A percentile compares a stretch with the other conserved stretches of the same genome.
Conservation (phyloP, 352 stramenopile genomes). For the Chrysophaeum taylorii region DNA sequence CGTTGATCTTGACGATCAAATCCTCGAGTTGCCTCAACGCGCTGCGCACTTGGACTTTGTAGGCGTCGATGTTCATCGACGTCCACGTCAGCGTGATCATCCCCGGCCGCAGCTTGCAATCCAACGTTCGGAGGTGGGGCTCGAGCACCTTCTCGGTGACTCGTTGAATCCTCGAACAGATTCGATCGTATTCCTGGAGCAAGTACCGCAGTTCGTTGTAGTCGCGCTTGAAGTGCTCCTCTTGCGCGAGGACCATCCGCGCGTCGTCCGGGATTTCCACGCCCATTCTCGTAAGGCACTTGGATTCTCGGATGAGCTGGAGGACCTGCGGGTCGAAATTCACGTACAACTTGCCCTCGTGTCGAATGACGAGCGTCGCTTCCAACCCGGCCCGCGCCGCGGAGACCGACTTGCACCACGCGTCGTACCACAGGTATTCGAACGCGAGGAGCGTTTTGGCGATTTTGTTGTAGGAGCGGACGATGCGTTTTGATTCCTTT, state of each 20-base stretch:
- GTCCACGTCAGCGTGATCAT: conserved; percentile 73
- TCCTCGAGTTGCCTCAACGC: conserved; percentile 60
- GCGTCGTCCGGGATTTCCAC: conserved; percentile 66
- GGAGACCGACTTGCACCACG: conserved; percentile 64
- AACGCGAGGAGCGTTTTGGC: conserved; percentile 71
- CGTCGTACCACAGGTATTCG: conserved; percentile 73
- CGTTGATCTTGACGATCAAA: conserved; percentile 81
- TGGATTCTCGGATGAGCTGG: conserved; percentile 66
- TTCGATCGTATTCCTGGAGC: conserved; percentile 62
- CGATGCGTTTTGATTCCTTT: conserved; percentile 74
- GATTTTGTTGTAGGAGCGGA: conserved; percentile 77
- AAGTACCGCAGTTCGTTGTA: conserved; percentile 65
- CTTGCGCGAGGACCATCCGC: conserved; percentile 64
- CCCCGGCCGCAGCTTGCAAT: conserved; percentile 57
- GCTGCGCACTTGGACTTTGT: conserved; percentile 41
- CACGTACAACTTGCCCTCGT: conserved; percentile 60
- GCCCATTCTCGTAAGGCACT: conserved; percentile 62
- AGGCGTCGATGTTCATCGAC: conserved; percentile 72
- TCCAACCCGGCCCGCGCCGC: conserved; percentile 58
- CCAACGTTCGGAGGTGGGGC: conserved; percentile 58
- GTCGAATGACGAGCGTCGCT: conserved; percentile 65
- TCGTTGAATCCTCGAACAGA: conserved; percentile 58
- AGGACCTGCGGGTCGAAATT: conserved; percentile 76
- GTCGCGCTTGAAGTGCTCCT: conserved; percentile 71
- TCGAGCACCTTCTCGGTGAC: conserved; percentile 46